These are phyloP conservation scores for Phoma sp. DNA, from an alignment of 2,329 filamentous ascomycete genomes.

Conservation along the genomic window DNA sequence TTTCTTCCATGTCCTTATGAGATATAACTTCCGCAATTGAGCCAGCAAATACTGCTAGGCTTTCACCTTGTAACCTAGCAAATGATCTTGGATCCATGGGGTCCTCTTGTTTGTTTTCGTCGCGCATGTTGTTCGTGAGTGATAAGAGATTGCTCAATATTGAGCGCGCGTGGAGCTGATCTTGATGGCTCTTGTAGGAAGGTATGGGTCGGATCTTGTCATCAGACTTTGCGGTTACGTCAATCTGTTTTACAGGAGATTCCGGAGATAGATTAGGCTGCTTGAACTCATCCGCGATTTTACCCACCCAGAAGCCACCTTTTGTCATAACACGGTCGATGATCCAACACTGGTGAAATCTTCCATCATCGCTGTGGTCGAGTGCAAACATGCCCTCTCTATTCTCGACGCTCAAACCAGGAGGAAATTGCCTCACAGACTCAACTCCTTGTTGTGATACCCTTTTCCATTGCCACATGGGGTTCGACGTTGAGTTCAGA, in stretches of 20 bases:
- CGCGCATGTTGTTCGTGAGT: not conserved
- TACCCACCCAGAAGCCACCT: not conserved
- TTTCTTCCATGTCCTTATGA: not conserved
- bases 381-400: not conserved
- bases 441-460: not conserved
- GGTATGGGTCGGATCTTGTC: too few species aligned
- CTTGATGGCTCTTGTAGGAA: too few species aligned
- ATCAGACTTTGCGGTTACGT: too few species aligned
- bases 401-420: not conserved
- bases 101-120: not conserved
- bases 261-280: not conserved
- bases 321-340: not conserved
- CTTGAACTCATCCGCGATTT: not conserved
- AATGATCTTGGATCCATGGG: too few species aligned
- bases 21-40: not conserved
- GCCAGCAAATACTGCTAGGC: not conserved
- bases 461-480: not conserved
- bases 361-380: not conserved
- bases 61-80: too few species aligned
- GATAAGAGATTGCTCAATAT: not conserved
- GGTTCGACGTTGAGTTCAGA: not conserved
- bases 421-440: not conserved
- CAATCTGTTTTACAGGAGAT: too few species aligned
- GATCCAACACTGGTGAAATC: not conserved
- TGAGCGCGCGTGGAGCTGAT: too few species aligned